Evolutionary conservation across 164 flowering plant species (phyloP), one percentile per base, ranked within the genome.

Genomic region (Cinnamomum chago): DNA sequence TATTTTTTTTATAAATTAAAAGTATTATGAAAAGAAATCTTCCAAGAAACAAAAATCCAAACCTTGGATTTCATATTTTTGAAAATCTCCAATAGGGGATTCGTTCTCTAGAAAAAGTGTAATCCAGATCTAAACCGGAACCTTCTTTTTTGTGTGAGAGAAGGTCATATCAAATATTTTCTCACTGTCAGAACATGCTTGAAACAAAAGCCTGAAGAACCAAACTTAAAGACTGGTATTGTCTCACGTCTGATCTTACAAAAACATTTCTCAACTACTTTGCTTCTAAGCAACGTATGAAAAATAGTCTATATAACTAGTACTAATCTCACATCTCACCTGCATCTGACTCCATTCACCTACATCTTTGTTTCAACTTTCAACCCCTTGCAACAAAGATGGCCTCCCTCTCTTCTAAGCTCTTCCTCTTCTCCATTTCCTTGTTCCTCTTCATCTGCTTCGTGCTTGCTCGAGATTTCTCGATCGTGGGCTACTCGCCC

Each of bases 401-500:
- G 90, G 86, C 86, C 71, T 15, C 75, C 70, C 51, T 80, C 68
- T 28, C 83, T 67, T 70, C 81, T 33, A 80, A 67, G 33, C 28
- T 81, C 65, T 18, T 72, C 27, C 76, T 67, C 69, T 70, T 84
- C 40, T 70, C 70, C 40, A 14, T 78, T 55, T 75, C 79, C 47
- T 9, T 77, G 0, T 74, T 76, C 50, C 62, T 82, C 47, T 71
- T 83, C 14, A 67, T 75, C 18, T 67, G 27, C 52, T 74, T 62
- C 0, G 73, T 82, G 7, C 64, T 73, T 1, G 85, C 82, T 27
- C 77, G 73, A 5, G 92, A 92, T 20, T 86, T 83, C 75, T 90
- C 95, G 0, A 92, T 92, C 15, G 87, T 92, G 51, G 97, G 95
- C 10, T 92, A 92, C 24, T 74, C 88, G 0, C 81, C 89, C 0